phyloP scores from a whole-genome alignment of 306 rosid genomes.

The Amphicarpaea edgeworthii region DNA sequence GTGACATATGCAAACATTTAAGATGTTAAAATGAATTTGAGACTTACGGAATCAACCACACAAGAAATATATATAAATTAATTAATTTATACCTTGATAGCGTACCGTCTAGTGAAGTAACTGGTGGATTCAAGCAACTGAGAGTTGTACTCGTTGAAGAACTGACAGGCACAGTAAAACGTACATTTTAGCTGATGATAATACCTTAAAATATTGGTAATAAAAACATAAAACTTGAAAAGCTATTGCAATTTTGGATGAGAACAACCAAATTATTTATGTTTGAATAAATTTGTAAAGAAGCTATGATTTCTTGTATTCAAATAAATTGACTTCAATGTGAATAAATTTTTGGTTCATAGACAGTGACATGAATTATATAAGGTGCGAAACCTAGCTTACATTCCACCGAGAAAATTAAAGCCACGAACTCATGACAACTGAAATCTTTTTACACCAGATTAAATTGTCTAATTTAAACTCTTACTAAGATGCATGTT shows the following conservation, averaged over 20 bases:
- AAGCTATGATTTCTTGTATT: background rate
- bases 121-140: slow-evolving; percentile 76
- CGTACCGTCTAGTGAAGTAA: slow-evolving; percentile 83
- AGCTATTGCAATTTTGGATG: background rate
- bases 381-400: background rate
- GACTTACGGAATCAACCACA: background rate
- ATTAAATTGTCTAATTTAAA: background rate
- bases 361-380: background rate
- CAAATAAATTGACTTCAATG: background rate
- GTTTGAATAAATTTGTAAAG: background rate
- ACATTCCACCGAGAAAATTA: background rate
- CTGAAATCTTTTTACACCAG: background rate
- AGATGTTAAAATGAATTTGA: background rate
- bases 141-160: slow-evolving; percentile 77
- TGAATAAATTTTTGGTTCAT: background rate
- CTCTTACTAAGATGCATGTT: background rate
- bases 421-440: background rate
- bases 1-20: background rate
- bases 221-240: background rate
- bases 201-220: slow-evolving; percentile 28
- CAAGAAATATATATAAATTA: no score
- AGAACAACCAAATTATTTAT: slow-evolving; percentile 3
- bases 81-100: slow-evolving; percentile 63
- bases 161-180: slow-evolving; percentile 52
- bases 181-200: slow-evolving; percentile 18